Percentiles rank a stretch among this genome's conserved stretches.
Conservation (phyloP, 192 early-diverging fungal species). For the Coemansia asiatica region DNA sequence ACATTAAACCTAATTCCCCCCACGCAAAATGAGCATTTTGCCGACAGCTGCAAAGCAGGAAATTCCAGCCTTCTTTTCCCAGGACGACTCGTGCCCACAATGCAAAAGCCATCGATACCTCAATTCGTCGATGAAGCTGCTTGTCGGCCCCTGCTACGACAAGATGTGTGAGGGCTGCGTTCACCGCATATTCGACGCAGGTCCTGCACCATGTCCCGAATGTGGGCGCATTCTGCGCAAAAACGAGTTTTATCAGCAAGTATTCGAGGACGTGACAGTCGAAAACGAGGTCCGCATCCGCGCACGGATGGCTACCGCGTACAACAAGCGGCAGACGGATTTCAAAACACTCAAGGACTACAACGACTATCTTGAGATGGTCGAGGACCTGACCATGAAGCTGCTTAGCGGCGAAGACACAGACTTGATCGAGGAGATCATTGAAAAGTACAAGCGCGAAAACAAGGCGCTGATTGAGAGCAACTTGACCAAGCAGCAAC, state of each 20-base stretch:
- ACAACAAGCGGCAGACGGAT: slow-evolving; percentile 91
- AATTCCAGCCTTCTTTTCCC: slow-evolving; percentile 34
- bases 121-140: slow-evolving; percentile 79
- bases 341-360: slow-evolving; percentile 73
- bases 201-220: slow-evolving; percentile 89
- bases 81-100: slow-evolving; percentile 64
- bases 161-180: slow-evolving; percentile 96
- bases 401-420: slow-evolving; percentile 86
- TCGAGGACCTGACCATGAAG: slow-evolving; percentile 79
- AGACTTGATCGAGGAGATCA: slow-evolving; percentile 72
- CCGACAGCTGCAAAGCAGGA: slow-evolving; percentile 32
- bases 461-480: slow-evolving; percentile 76
- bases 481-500: slow-evolving; percentile 57
- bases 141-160: slow-evolving; percentile 95
- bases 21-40: slow-evolving; percentile 37
- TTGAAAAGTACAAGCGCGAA: slow-evolving; percentile 73
- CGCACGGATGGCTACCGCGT: slow-evolving; percentile 69
- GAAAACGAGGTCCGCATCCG: slow-evolving; percentile 92
- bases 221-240: slow-evolving; percentile 81
- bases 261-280: slow-evolving; percentile 91
- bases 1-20: background rate
- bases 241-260: slow-evolving; percentile 80
- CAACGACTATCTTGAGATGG: slow-evolving; percentile 91
- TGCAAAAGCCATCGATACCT: slow-evolving; percentile 86
- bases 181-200: slow-evolving; percentile 75